These are phyloP conservation scores for Colletotrichum truncatum DNA, from an alignment of 2,329 filamentous ascomycete species.

Conservation along the genomic window DNA sequence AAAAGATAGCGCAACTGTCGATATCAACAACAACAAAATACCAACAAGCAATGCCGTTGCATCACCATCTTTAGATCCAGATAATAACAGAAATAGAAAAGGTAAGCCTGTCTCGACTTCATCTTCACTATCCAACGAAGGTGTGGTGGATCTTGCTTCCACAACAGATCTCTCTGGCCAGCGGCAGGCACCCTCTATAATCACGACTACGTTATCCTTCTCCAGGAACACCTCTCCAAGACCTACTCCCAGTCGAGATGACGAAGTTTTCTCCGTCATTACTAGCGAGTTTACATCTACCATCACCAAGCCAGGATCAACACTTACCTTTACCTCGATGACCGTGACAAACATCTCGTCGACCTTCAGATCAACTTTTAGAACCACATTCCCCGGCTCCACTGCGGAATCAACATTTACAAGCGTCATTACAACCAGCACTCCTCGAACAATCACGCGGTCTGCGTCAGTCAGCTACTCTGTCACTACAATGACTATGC, in stretches of 20 bases:
- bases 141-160: background rate
- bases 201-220: background rate
- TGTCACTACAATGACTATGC: background rate
- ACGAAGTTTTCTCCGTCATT: background rate
- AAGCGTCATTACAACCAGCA: background rate
- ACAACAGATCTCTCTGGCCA: background rate
- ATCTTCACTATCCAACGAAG: background rate
- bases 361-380: background rate
- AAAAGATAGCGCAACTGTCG: no score
- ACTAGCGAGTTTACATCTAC: slow-evolving; percentile 10
- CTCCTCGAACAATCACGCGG: background rate
- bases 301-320: background rate
- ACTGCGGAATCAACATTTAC: background rate
- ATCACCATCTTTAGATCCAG: no score
- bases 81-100: no score
- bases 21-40: no score
- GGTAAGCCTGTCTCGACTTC: background rate
- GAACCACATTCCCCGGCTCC: background rate
- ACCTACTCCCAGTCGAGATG: background rate
- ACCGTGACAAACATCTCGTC: background rate
- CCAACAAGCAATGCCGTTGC: no score
- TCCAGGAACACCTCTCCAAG: background rate
- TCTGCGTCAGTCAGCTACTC: background rate
- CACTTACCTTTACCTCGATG: background rate
- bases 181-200: background rate